phyloP scores from a whole-genome alignment of 345 rosid species.

The Citrus sinensis region DNA sequence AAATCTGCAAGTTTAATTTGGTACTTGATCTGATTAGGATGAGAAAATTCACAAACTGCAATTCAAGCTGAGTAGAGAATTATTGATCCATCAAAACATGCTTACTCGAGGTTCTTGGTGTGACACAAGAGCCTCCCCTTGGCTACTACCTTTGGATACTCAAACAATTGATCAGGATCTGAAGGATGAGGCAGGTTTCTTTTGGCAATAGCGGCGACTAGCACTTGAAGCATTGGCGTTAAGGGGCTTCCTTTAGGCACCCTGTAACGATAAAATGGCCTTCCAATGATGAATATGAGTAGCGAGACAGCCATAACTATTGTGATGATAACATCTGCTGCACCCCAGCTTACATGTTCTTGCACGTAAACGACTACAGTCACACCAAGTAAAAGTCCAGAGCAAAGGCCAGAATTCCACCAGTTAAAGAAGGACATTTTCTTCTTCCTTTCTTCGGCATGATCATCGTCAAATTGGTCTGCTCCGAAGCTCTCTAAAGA shows the following conservation, averaged over 20 bases:
- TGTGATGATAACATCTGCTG: conserved; percentile 59
- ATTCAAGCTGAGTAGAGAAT: neutral
- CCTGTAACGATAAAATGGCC: conserved; percentile 70
- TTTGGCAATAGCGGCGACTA: conserved; percentile 72
- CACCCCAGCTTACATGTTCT: conserved; percentile 84
- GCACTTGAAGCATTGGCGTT: conserved; percentile 77
- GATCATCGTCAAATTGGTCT: conserved; percentile 87
- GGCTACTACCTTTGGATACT: conserved; percentile 35
- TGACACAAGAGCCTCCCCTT: conserved; percentile 59
- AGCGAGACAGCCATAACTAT: conserved; percentile 66
- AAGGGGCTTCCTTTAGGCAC: conserved; percentile 73
- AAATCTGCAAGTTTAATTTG: conserved; percentile 48
- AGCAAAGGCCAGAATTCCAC: conserved; percentile 85
- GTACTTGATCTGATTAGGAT: neutral
- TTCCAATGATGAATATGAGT: conserved; percentile 55
- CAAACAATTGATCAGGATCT: conserved; percentile 50
- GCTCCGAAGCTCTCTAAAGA: conserved; percentile 95
- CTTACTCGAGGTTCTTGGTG: conserved; percentile 70
- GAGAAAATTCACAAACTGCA: neutral
- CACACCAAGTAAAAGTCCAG: conserved; percentile 70
- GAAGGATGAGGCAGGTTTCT: conserved; percentile 60
- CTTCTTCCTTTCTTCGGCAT: conserved; percentile 62
- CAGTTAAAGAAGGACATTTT: conserved; percentile 95
- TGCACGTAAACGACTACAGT: conserved; percentile 70
- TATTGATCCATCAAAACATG: neutral